Conservation (phyloP, 2,329 filamentous ascomycete species). For the Tolypocladium amazonense region DNA sequence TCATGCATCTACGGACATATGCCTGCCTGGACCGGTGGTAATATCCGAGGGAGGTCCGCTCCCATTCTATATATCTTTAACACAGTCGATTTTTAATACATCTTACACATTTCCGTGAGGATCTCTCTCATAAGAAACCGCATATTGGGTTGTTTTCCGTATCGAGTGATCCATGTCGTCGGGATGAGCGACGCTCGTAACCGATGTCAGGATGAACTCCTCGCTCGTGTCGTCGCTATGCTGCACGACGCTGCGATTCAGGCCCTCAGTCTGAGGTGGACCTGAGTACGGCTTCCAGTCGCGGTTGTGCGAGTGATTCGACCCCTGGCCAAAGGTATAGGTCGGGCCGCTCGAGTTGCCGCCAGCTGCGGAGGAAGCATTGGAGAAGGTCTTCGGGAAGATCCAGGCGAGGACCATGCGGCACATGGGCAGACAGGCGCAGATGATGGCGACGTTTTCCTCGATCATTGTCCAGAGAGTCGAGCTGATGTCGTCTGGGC, state of each 20-base stretch:
- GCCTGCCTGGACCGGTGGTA: neutral
- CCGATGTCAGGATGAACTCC: constrained; percentile 20
- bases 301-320: constrained; percentile 7
- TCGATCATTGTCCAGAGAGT: constrained; percentile 29
- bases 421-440: constrained; percentile 28
- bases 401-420: constrained; percentile 25
- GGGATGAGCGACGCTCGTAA: constrained; percentile 3
- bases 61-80: too few relatives aligned
- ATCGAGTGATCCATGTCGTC: constrained; percentile 13
- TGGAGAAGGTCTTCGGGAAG: constrained; percentile 22
- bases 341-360: constrained; percentile 8
- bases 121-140: constrained; percentile 20
- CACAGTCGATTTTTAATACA: neutral
- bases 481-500: constrained; percentile 21
- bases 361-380: constrained; percentile 3
- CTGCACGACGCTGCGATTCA: constrained; percentile 16
- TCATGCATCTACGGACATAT: neutral
- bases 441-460: constrained; percentile 27
- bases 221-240: constrained; percentile 19
- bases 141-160: constrained; percentile 24
- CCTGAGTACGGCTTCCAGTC: constrained; percentile 22
- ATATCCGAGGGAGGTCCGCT: neutral
- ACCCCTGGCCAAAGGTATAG: constrained; percentile 9
- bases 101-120: neutral
- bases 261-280: constrained; percentile 15